phyloP scores from a whole-genome alignment of 2,329 filamentous ascomycete species.

The Diaporthe ampelina region DNA sequence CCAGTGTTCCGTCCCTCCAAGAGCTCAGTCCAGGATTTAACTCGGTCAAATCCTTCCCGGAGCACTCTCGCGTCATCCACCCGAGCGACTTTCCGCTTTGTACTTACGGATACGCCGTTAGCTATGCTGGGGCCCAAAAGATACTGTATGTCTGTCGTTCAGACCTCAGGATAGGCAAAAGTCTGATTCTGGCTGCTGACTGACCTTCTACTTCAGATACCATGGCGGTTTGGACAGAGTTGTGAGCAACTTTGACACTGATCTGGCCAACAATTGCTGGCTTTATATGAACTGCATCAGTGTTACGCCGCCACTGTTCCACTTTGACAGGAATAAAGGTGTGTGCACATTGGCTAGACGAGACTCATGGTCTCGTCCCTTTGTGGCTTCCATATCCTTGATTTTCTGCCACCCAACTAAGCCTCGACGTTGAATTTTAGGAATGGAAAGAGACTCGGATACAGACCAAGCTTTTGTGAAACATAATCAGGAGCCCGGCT shows the following conservation, averaged over 20 bases:
- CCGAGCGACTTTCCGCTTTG: slow-evolving; percentile 16
- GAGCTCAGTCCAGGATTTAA: slow-evolving; percentile 8
- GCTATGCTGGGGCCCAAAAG: slow-evolving; percentile 16
- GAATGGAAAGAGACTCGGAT: slow-evolving; percentile 24
- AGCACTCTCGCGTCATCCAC: not conserved
- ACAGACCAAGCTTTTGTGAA: slow-evolving; percentile 25
- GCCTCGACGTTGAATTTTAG: not conserved
- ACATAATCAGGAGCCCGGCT: slow-evolving; percentile 4
- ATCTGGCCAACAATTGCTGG: slow-evolving; percentile 25
- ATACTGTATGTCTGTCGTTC: not conserved
- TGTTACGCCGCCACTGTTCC: slow-evolving; percentile 1
- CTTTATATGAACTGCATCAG: slow-evolving; percentile 24
- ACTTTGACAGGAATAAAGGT: slow-evolving; percentile 24
- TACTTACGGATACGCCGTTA: slow-evolving; percentile 8
- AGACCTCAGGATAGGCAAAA: not conserved
- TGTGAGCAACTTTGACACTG: slow-evolving; percentile 18
- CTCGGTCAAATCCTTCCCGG: not conserved
- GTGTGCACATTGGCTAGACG: not conserved
- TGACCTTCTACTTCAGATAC: not conserved
- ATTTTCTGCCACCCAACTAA: not conserved
- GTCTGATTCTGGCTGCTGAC: not conserved
- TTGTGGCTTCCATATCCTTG: not conserved
- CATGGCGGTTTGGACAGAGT: slow-evolving; percentile 8
- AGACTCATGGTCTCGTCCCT: not conserved
- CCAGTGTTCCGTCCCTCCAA: not conserved